These are phyloP conservation scores for Blumeriella jaapii DNA, from an alignment of 2,329 filamentous ascomycete species.

Conservation along the genomic window DNA sequence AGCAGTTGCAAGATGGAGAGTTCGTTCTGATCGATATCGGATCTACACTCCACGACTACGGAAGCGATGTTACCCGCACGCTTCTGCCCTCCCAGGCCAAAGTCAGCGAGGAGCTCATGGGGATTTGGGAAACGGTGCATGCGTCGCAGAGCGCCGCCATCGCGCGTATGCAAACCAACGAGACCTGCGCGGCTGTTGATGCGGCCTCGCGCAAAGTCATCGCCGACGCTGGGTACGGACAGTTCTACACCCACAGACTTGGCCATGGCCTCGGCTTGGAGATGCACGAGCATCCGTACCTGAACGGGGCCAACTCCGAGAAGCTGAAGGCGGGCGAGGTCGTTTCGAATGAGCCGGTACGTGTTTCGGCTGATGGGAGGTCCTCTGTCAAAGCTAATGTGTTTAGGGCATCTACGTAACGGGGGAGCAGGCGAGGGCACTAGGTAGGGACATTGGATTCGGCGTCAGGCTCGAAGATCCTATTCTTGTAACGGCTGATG, in stretches of 20 bases:
- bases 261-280: constrained; percentile 55
- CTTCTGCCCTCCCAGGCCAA: constrained; percentile 29
- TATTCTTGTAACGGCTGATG: constrained; percentile 41
- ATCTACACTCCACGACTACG: constrained; percentile 45
- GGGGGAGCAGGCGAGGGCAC: constrained; percentile 23
- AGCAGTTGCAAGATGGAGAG: constrained; percentile 38
- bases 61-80: constrained; percentile 49
- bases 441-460: constrained; percentile 34
- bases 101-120: constrained; percentile 26
- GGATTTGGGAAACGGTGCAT: constrained; percentile 47
- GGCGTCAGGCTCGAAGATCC: constrained; percentile 52
- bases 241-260: constrained; percentile 47
- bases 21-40: constrained; percentile 52
- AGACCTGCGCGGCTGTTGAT: constrained; percentile 46
- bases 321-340: constrained; percentile 44
- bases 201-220: constrained; percentile 47
- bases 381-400: not conserved
- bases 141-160: constrained; percentile 46
- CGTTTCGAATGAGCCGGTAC: constrained; percentile 47
- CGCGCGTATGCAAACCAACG: constrained; percentile 37
- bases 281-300: constrained; percentile 51
- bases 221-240: constrained; percentile 33
- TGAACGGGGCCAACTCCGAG: constrained; percentile 47
- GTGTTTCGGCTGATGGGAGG: not conserved
- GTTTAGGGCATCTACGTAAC: constrained; percentile 41